phyloP scores from a whole-genome alignment of 1,284 basidiomycete genomes.

The Tylopilus orsonianus region DNA sequence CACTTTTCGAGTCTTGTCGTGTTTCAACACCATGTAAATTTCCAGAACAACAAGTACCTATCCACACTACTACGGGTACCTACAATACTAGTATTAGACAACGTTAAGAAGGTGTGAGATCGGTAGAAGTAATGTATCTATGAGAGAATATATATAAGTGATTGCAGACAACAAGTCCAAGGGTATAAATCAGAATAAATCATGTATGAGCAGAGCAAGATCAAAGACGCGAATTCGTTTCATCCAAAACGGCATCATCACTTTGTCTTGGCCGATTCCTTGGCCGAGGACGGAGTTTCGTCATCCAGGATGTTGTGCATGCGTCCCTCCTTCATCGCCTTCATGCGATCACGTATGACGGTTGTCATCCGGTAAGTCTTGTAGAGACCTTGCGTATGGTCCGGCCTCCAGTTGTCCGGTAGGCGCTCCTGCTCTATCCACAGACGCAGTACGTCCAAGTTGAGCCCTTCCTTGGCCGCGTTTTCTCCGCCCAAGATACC shows the following conservation, averaged over 20 bases:
- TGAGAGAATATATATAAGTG: too few species aligned
- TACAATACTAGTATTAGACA: too few species aligned
- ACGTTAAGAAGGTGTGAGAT: too few species aligned
- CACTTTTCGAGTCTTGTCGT: too few species aligned
- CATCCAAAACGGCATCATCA: conserved; percentile 10
- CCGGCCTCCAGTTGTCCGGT: conserved; percentile 53
- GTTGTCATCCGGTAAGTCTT: conserved; percentile 35
- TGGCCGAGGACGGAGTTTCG: not conserved
- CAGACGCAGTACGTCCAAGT: conserved; percentile 42
- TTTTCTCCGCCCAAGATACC: conserved; percentile 38
- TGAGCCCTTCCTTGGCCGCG: conserved; percentile 37
- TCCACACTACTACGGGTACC: too few species aligned
- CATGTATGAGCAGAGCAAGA: not conserved
- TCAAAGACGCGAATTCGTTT: not conserved
- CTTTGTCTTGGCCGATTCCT: conserved; percentile 20
- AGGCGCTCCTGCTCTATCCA: conserved; percentile 56
- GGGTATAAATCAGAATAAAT: conserved; percentile 12
- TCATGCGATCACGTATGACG: conserved; percentile 32
- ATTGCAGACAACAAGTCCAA: too few species aligned
- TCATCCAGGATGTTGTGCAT: conserved; percentile 26
- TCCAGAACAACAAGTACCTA: too few species aligned
- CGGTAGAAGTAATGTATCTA: too few species aligned
- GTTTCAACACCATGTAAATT: too few species aligned
- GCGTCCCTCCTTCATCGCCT: conserved; percentile 16
- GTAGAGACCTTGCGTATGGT: conserved; percentile 44